Evolutionary conservation across 2,329 filamentous ascomycete genomes (phyloP).

Genomic region (Diatrype stigma): DNA sequence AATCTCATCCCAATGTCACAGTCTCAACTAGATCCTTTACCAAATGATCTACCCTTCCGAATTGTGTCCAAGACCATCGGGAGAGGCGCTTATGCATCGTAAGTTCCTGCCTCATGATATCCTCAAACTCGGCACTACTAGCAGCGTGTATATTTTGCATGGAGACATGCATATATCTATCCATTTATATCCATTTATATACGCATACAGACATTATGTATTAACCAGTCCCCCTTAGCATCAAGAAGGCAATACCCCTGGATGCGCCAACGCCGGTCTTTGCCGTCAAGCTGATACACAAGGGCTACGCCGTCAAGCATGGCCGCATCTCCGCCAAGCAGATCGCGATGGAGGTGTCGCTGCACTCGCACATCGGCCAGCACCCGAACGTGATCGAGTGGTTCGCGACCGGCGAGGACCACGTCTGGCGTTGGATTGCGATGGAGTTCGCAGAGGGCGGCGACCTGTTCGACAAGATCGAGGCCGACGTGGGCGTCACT

Average conservation of each 20-base stretch:
- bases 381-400: constrained; percentile 94
- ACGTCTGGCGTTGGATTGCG: constrained; percentile 90
- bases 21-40: constrained; percentile 86
- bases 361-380: constrained; percentile 83
- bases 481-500: constrained; percentile 91
- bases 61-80: constrained; percentile 96
- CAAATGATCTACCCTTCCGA: constrained; percentile 81
- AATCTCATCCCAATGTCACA: constrained; percentile 48
- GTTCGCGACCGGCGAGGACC: constrained; percentile 82
- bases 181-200: no score
- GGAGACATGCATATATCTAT: no score
- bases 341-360: constrained; percentile 82
- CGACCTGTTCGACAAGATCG: constrained; percentile 98
- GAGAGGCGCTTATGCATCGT: constrained; percentile 96
- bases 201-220: background rate
- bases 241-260: constrained; percentile 85
- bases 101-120: constrained; percentile 33
- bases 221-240: constrained; percentile 46
- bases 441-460: constrained; percentile 97
- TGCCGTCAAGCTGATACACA: constrained; percentile 98
- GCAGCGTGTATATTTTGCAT: no score
- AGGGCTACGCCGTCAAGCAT: constrained; percentile 85
- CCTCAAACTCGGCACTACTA: no score
- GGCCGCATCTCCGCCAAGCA: constrained; percentile 87
- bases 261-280: constrained; percentile 71